Percentiles rank a stretch among this genome's conserved stretches.
Evolutionary conservation across 768 basidiomycete genomes (phyloP).

Genomic region (Calocera cornea): DNA sequence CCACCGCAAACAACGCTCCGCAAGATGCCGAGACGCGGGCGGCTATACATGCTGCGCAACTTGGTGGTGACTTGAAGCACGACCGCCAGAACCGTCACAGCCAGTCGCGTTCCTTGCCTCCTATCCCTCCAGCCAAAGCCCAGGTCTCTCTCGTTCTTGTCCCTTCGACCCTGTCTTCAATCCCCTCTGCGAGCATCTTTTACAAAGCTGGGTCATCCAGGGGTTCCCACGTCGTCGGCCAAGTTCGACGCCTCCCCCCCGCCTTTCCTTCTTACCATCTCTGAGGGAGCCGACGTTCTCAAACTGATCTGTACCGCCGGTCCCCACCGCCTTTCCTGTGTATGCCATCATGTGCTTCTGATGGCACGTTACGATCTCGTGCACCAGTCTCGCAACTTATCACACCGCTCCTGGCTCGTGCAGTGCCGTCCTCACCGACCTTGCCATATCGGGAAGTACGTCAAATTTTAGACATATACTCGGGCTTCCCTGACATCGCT

Average conservation of each 20-base stretch:
- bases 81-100: background rate
- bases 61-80: background rate
- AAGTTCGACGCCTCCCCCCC: background rate
- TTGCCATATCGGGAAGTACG: background rate
- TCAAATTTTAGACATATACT: background rate
- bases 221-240: background rate
- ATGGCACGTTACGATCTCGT: background rate
- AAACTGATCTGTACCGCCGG: background rate
- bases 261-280: background rate
- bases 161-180: background rate
- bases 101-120: background rate
- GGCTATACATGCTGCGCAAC: background rate
- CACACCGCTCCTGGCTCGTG: background rate
- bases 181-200: background rate
- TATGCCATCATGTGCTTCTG: conserved; percentile 2
- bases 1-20: background rate
- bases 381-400: background rate
- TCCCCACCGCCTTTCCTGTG: background rate
- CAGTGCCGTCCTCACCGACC: background rate
- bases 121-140: background rate
- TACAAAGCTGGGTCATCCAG: background rate
- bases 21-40: conserved; percentile 1
- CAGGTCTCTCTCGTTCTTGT: background rate
- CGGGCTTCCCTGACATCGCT: background rate
- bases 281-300: background rate